Percentiles rank a stretch among this genome's conserved stretches.
phyloP scores from a whole-genome alignment of 225 moss, liverwort and hornwort species.

The Physcomitrellopsis africana region DNA sequence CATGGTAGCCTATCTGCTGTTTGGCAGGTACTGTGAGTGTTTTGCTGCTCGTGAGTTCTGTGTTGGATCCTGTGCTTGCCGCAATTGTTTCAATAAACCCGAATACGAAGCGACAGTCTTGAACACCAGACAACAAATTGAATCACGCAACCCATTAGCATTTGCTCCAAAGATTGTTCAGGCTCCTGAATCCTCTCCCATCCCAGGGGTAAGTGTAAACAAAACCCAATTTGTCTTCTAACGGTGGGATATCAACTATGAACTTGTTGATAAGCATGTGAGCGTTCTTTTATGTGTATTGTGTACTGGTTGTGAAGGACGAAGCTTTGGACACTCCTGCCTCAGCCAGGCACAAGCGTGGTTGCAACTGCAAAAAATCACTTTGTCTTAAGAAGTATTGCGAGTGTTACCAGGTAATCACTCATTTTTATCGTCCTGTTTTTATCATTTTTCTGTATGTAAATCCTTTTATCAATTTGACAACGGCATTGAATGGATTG shows the following conservation, averaged over 20 bases:
- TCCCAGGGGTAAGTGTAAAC: conserved; percentile 49
- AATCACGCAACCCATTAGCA: conserved; percentile 81
- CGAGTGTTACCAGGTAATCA: conserved; percentile 83
- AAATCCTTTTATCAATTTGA: too few species aligned
- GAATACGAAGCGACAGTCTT: conserved; percentile 76
- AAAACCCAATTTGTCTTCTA: background rate
- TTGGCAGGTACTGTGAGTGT: conserved; percentile 81
- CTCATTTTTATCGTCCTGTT: background rate
- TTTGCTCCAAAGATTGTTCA: conserved; percentile 89
- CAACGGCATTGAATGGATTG: background rate
- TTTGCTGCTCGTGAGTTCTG: conserved; percentile 86
- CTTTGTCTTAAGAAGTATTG: conserved; percentile 85
- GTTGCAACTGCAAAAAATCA: conserved; percentile 91
- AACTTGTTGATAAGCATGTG: background rate
- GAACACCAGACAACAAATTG: conserved; percentile 73
- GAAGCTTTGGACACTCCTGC: conserved; percentile 74
- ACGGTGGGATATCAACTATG: background rate
- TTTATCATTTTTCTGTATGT: background rate
- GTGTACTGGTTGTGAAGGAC: conserved; percentile 45
- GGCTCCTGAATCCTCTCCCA: conserved; percentile 64
- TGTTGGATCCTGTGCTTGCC: conserved; percentile 81
- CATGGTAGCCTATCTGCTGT: background rate
- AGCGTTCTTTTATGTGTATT: background rate
- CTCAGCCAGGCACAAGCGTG: conserved; percentile 78
- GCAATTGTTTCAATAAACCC: conserved; percentile 88